A percentile compares a stretch with the other conserved stretches of the same genome.
phyloP scores from a whole-genome alignment of 805 yeast species.

The Ogataea nonfermentans region DNA sequence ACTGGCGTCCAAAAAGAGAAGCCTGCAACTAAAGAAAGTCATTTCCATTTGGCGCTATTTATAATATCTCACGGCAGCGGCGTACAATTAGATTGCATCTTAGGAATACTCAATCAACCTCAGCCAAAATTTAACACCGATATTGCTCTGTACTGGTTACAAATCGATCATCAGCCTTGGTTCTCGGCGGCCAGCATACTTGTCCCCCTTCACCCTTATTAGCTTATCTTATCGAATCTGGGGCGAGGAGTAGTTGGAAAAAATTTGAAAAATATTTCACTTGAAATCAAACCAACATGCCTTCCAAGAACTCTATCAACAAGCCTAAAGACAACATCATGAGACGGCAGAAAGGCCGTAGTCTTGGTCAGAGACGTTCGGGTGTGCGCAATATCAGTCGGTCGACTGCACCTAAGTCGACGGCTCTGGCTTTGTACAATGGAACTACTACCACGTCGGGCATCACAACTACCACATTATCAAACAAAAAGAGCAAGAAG shows the following conservation, averaged over 20 bases:
- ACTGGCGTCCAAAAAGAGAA: too few relatives aligned
- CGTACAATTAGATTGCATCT: too few relatives aligned
- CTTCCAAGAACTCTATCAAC: constrained; percentile 78
- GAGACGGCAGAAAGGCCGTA: constrained; percentile 48
- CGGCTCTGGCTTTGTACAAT: constrained; percentile 44
- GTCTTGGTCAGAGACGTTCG: constrained; percentile 55
- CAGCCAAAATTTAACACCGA: too few relatives aligned
- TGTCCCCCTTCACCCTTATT: too few relatives aligned
- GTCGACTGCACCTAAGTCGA: constrained; percentile 20
- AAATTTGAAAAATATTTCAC: constrained; percentile 3
- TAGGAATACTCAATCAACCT: too few relatives aligned
- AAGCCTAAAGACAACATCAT: constrained; percentile 65
- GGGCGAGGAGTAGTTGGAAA: constrained; percentile 10
- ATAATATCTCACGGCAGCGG: too few relatives aligned
- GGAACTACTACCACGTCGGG: constrained; percentile 29
- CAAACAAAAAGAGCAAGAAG: constrained; percentile 77
- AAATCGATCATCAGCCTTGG: too few relatives aligned
- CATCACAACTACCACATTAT: constrained; percentile 58
- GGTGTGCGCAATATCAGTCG: constrained; percentile 21
- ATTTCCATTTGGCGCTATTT: too few relatives aligned
- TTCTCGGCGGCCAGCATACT: too few relatives aligned
- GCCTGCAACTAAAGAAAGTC: too few relatives aligned
- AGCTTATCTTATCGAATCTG: constrained; percentile 4
- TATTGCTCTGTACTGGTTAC: too few relatives aligned
- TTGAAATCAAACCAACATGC: constrained; percentile 46